Evolutionary conservation across 768 basidiomycete species (phyloP).

Genomic region (Tephrocybe rancida): DNA sequence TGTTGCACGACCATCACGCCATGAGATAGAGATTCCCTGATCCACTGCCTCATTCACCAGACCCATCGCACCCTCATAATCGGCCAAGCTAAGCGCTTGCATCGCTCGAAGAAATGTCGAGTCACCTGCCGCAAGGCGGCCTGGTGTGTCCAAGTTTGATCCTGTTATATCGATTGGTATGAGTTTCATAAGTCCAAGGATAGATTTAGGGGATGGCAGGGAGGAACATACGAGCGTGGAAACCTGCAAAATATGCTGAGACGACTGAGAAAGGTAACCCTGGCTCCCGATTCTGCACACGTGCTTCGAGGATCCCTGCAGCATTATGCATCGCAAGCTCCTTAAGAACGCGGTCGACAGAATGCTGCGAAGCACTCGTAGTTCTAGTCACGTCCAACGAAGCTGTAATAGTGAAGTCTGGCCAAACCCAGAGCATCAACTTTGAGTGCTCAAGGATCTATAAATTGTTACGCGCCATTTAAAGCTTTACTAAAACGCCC

Average conservation of each 20-base stretch:
- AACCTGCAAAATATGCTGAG: conserved; percentile 94
- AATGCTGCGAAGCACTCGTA: neutral
- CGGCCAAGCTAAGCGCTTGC: conserved; percentile 78
- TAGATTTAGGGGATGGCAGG: neutral
- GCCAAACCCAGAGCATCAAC: conserved; percentile 15
- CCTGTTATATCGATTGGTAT: conserved; percentile 48
- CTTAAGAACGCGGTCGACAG: neutral
- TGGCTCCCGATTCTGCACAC: conserved; percentile 56
- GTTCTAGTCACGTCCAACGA: neutral
- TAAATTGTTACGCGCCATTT: neutral
- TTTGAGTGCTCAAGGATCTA: conserved; percentile 55
- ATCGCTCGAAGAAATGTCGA: conserved; percentile 79
- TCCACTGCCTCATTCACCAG: conserved; percentile 84
- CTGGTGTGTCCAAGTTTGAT: conserved; percentile 69
- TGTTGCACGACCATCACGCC: conserved; percentile 74
- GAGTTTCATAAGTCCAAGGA: neutral
- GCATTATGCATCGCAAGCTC: conserved; percentile 40
- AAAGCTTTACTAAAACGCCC: conserved; percentile 74
- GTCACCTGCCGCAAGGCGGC: conserved; percentile 76
- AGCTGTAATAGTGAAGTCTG: conserved; percentile 4
- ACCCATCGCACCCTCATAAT: conserved; percentile 80
- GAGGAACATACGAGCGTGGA: conserved; percentile 72
- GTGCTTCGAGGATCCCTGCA: conserved; percentile 56
- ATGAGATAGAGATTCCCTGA: conserved; percentile 71
- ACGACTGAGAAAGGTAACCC: conserved; percentile 88